Conservation (phyloP, 192 early-diverging fungal species). For the Coemansia sp. region DNA sequence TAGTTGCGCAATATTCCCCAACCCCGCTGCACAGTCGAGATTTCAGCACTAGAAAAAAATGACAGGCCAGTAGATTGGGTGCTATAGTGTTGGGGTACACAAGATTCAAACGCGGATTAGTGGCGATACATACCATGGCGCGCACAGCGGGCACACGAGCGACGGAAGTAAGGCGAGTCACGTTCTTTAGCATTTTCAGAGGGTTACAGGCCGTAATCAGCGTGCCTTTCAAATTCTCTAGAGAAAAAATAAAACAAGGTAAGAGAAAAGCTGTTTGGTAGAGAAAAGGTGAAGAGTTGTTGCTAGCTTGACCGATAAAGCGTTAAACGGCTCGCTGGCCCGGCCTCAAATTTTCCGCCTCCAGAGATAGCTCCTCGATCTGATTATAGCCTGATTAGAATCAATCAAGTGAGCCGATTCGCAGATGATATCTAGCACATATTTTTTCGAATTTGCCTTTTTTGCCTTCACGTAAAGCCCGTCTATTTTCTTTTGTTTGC, state of each 20-base stretch:
- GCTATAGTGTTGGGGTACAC: background rate
- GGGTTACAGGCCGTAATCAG: conserved; percentile 33
- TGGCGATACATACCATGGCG: conserved; percentile 50
- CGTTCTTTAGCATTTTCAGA: conserved; percentile 56
- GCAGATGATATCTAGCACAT: background rate
- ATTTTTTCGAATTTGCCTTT: background rate
- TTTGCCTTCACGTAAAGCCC: background rate
- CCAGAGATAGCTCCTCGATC: conserved; percentile 10
- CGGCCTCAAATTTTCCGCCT: conserved; percentile 3
- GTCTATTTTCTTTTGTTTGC: conserved; percentile 1
- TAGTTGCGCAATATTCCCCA: background rate
- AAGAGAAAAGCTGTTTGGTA: conserved; percentile 13
- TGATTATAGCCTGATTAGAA: background rate
- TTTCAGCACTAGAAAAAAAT: conserved; percentile 5
- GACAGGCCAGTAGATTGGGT: background rate
- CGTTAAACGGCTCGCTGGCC: background rate
- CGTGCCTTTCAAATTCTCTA: conserved; percentile 26
- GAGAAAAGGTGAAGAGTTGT: background rate
- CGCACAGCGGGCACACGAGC: conserved; percentile 51
- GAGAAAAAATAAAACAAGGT: conserved; percentile 15
- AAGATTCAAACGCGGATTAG: conserved; percentile 2
- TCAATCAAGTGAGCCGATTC: background rate
- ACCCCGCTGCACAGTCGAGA: background rate
- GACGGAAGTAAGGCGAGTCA: conserved; percentile 49
- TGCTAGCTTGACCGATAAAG: background rate